Base-by-base conservation (phyloP, 2,329 filamentous ascomycete species). In the Cladorrhinum sp. region DNA sequence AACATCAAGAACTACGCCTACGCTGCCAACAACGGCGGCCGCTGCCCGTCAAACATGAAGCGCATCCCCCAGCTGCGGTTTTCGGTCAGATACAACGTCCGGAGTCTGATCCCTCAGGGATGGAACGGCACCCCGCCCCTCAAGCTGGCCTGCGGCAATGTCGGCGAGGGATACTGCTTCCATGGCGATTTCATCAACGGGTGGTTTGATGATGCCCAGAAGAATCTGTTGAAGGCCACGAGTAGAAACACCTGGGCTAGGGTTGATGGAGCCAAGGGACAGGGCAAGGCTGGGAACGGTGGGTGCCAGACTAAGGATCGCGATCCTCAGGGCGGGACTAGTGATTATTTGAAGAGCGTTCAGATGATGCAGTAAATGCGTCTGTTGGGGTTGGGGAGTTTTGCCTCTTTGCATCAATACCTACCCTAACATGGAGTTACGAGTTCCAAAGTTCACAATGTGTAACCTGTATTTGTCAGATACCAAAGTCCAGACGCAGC, bases 61-160 rank as follows among this genome's bases (percentile, higher is more conserved):
- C 69, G 73, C 20, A 77, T 80, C 72, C 77, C 78, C 0, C 75
- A 76, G 63, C 72, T 80, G 9, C 74, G 78, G 59, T 80, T 80
- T 68, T 76, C 73, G 10, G 74, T 80, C 60, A 74, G 76, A 33
- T 79, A 77, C 67, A 76, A 79, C 63, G 67, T 77, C 9, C 73
- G 76, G 55, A 74, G 74, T 57, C 72, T 68, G 1, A 65, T 80
- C 23, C 75, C 78, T 0, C 66, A 74, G 46, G 77, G 78, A 6
- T 81, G 78, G 78, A 72, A 66, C 39, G 78, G 78, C 18, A 70
- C 71, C 1, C 73, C 78, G 21, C 78, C 79, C 3, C 64, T 80
- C 39, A 74, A 77, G 66, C 70, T 80, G 6, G 74, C 78, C 1
- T 79, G 74, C 52, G 69, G 69, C 64, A 18, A 46, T 46, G 68